Evolutionary conservation across 768 basidiomycete genomes (phyloP).

Genomic region (Hericium coralloides): DNA sequence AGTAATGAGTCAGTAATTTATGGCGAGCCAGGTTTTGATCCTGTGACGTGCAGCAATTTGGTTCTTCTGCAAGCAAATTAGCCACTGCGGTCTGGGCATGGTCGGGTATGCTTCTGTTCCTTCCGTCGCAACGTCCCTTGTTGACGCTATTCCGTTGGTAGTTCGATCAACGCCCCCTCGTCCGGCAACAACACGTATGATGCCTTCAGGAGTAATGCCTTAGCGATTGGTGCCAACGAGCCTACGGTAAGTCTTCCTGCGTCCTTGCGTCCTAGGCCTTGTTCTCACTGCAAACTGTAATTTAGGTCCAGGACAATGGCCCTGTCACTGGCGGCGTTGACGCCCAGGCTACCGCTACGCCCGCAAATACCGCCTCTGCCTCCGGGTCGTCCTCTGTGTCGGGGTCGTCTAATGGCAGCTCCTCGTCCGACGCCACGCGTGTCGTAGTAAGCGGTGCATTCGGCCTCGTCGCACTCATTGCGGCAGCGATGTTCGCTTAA

Average conservation of each 20-base stretch:
- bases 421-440: neutral
- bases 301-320: slow-evolving; percentile 29
- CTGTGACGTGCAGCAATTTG: slow-evolving; percentile 33
- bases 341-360: slow-evolving; percentile 7
- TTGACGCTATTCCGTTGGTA: neutral
- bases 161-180: slow-evolving; percentile 38
- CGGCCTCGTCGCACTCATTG: neutral
- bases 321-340: slow-evolving; percentile 32
- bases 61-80: slow-evolving; percentile 42
- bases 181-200: slow-evolving; percentile 34
- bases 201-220: slow-evolving; percentile 32
- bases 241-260: slow-evolving; percentile 22
- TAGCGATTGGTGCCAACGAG: slow-evolving; percentile 27
- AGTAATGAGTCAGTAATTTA: slow-evolving; percentile 12
- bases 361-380: neutral
- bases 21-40: neutral
- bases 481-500: neutral
- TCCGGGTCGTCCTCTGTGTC: neutral
- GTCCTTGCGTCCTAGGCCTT: neutral
- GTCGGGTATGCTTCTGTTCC: slow-evolving; percentile 25
- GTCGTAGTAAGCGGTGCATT: neutral
- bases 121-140: neutral
- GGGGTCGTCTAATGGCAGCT: neutral
- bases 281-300: neutral
- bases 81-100: slow-evolving; percentile 46